Evolutionary conservation across 495 filamentous ascomycete species (phyloP), one percentile per base, ranked within the genome.

Genomic region (Oidiodendron maius): DNA sequence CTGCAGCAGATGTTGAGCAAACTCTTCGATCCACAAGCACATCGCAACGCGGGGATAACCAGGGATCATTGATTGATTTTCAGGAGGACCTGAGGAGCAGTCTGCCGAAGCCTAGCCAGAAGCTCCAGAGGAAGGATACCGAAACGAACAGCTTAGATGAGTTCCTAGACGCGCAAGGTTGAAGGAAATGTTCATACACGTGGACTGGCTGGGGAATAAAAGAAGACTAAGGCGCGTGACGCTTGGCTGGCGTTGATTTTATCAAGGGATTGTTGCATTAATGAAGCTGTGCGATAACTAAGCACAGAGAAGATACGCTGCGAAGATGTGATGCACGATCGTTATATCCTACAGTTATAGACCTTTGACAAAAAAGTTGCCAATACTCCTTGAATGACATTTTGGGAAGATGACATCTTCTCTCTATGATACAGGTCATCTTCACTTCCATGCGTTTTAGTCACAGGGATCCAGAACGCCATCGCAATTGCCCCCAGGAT

Each of bases 111-210:
- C 44, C 16, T 15, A 15, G 35, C 9, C 22, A 41, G 15, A 13
- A 44, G 8, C 23, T 61, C 12, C 50, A 51, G 18, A 47, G 58
- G 23, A 21, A 53, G 24, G 76, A 81, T 50, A 75, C 75, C 0
- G 59, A 67, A 53, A 77, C 71, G 4, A 52, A 61, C 1, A 66
- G 69, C 24, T 53, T 74, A 40, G 75, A 84, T 48, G 65, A 77
- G 42, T 84, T 83, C 57, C 71, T 82, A 28, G 80, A 83, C 61
- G 81, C 79, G 1, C 63, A 76, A 53, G 42, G 50, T 39, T 60
- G 30, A 51, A n/a, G 53, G 46, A 57, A 21, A 46, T 36, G 36
- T 28, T 17, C 39, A n/a, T n/a, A n/a, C n/a, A n/a, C n/a, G n/a
- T n/a, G n/a, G 22, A 22, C 40, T 17, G 48, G 50, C 39, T 20